Evolutionary conservation across 2,329 filamentous ascomycete genomes (phyloP).

Genomic region (Phyllosticta citrichinensis): DNA sequence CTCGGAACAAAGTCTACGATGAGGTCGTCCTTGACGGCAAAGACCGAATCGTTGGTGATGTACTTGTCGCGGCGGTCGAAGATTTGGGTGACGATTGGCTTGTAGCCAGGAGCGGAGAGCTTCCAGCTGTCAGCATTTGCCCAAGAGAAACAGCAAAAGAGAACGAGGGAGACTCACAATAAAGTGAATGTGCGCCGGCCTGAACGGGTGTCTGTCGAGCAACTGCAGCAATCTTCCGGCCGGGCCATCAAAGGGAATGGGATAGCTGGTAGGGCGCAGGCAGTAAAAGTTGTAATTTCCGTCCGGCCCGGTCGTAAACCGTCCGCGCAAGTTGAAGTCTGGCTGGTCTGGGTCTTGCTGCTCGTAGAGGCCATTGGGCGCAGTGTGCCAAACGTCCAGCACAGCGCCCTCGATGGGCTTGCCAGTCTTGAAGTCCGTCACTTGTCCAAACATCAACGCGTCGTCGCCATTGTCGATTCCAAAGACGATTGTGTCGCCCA

Average conservation of each 20-base stretch:
- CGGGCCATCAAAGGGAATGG: conserved; percentile 47
- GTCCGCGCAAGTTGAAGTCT: conserved; percentile 65
- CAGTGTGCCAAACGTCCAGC: conserved; percentile 73
- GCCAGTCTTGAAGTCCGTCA: conserved; percentile 49
- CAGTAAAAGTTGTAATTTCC: conserved; percentile 48
- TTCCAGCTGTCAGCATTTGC: conserved; percentile 16
- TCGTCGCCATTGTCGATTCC: conserved; percentile 43
- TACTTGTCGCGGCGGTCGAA: conserved; percentile 60
- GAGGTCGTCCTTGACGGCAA: conserved; percentile 50
- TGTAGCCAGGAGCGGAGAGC: conserved; percentile 49
- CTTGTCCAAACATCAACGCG: conserved; percentile 54
- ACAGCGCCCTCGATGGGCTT: conserved; percentile 54
- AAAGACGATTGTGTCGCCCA: conserved; percentile 56
- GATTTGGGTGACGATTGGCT: conserved; percentile 65
- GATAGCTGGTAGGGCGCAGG: conserved; percentile 38
- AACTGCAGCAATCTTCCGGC: conserved; percentile 48
- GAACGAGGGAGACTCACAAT: conserved; percentile 33
- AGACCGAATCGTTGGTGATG: conserved; percentile 48
- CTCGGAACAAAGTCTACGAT: conserved; percentile 47
- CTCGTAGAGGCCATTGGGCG: conserved; percentile 57
- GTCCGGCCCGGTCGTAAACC: conserved; percentile 56
- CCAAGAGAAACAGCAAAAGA: conserved; percentile 9
- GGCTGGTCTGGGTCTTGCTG: conserved; percentile 62
- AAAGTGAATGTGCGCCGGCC: conserved; percentile 56
- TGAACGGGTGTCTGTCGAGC: conserved; percentile 50